Evolutionary conservation across 768 basidiomycete species (phyloP).

Genomic region (Paxillus rubicundulus): DNA sequence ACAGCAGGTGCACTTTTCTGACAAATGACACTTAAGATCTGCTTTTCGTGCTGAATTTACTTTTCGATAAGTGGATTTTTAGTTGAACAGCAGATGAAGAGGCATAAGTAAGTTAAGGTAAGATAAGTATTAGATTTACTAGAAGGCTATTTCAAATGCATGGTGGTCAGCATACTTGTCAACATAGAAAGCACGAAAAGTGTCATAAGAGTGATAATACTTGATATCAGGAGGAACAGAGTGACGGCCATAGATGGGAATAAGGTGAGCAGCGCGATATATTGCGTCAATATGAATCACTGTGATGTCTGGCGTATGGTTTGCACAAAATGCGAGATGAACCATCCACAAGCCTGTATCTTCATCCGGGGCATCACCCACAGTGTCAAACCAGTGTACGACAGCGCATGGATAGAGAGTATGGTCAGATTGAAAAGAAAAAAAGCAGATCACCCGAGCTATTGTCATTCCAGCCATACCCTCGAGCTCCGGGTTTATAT

Average conservation of each 20-base stretch:
- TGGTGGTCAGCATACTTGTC: constrained; percentile 30
- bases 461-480: constrained; percentile 20
- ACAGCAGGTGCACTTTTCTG: neutral
- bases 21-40: neutral
- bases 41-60: neutral
- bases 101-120: neutral
- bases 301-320: neutral
- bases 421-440: neutral
- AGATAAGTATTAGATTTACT: neutral
- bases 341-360: constrained; percentile 32
- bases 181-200: constrained; percentile 21
- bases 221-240: constrained; percentile 12
- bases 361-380: constrained; percentile 17
- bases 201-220: constrained; percentile 18
- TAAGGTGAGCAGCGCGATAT: constrained; percentile 30
- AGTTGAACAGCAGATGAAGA: neutral
- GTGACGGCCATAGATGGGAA: constrained; percentile 20
- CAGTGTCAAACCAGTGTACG: constrained; percentile 20
- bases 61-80: neutral
- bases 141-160: constrained; percentile 18
- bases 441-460: constrained; percentile 17
- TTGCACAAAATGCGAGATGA: neutral
- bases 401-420: constrained; percentile 19
- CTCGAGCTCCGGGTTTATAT: neutral
- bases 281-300: constrained; percentile 31